Conservation (phyloP, 768 basidiomycete species). For the Trametes maxima region DNA sequence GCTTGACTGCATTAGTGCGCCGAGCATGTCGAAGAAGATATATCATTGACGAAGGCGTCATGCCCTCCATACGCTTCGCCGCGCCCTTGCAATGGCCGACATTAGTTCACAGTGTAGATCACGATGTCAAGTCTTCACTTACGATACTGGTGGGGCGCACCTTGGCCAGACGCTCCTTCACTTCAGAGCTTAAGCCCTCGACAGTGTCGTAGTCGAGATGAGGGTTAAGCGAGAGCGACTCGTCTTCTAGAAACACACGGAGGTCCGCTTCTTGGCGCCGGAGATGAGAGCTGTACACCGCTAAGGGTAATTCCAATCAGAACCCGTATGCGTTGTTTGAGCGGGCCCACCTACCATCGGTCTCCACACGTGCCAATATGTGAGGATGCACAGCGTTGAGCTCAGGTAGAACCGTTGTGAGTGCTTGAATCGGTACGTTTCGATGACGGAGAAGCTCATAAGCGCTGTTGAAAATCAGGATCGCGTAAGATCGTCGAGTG, state of each 20-base stretch:
- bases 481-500: not conserved
- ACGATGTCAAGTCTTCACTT: constrained; percentile 23
- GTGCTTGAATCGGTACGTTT: constrained; percentile 44
- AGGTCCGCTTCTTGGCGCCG: constrained; percentile 77
- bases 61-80: constrained; percentile 91
- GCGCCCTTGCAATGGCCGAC: constrained; percentile 59
- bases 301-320: constrained; percentile 36
- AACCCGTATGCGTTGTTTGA: not conserved
- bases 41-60: constrained; percentile 81
- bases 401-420: constrained; percentile 50
- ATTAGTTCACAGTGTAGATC: not conserved
- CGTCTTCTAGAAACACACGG: constrained; percentile 73
- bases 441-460: constrained; percentile 73
- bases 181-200: constrained; percentile 74
- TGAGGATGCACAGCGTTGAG: constrained; percentile 52
- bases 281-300: constrained; percentile 63
- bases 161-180: constrained; percentile 60
- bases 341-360: constrained; percentile 60
- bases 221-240: constrained; percentile 67
- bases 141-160: constrained; percentile 74
- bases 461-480: constrained; percentile 49
- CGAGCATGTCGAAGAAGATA: constrained; percentile 66
- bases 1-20: constrained; percentile 31
- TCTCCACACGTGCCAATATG: constrained; percentile 61
- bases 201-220: constrained; percentile 69